A percentile compares a stretch with the other conserved stretches of the same genome.
Conservation (phyloP, 768 basidiomycete genomes). For the Boletus vinaceobasis region DNA sequence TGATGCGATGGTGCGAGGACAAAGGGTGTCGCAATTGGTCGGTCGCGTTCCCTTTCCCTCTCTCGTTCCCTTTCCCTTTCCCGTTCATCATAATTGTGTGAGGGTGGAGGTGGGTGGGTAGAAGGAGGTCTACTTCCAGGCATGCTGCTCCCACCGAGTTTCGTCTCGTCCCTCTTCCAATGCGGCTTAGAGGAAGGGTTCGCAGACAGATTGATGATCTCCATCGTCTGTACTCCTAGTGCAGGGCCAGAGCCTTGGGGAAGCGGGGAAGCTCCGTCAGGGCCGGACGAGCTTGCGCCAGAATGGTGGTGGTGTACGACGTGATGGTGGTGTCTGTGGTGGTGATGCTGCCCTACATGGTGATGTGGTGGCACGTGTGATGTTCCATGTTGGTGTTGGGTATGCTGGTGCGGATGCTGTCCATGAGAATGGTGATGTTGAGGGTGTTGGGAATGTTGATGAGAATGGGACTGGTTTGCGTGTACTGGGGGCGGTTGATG, state of each 20-base stretch:
- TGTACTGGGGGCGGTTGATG: conserved; percentile 28
- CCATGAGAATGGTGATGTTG: conserved; percentile 21
- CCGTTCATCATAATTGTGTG: conserved; percentile 27
- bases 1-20: conserved; percentile 47
- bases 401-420: conserved; percentile 33
- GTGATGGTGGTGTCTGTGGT: conserved; percentile 39
- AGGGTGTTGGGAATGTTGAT: conserved; percentile 34
- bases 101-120: conserved; percentile 32
- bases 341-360: conserved; percentile 50
- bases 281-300: conserved; percentile 24
- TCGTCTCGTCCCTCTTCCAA: conserved; percentile 39
- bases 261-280: conserved; percentile 31
- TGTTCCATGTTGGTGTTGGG: conserved; percentile 29
- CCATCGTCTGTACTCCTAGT: conserved; percentile 42
- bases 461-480: conserved; percentile 30
- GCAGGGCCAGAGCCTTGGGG: conserved; percentile 35
- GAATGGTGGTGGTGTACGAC: conserved; percentile 51
- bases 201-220: conserved; percentile 48
- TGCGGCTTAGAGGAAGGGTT: conserved; percentile 31
- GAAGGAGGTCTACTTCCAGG: conserved; percentile 39
- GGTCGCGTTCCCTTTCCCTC: conserved; percentile 41
- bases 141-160: conserved; percentile 24
- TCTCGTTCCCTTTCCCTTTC: conserved; percentile 21
- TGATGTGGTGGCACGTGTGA: conserved; percentile 40
- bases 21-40: conserved; percentile 53